Conservation (phyloP, 352 stramenopile genomes). For the Phytophthora pluvialis region DNA sequence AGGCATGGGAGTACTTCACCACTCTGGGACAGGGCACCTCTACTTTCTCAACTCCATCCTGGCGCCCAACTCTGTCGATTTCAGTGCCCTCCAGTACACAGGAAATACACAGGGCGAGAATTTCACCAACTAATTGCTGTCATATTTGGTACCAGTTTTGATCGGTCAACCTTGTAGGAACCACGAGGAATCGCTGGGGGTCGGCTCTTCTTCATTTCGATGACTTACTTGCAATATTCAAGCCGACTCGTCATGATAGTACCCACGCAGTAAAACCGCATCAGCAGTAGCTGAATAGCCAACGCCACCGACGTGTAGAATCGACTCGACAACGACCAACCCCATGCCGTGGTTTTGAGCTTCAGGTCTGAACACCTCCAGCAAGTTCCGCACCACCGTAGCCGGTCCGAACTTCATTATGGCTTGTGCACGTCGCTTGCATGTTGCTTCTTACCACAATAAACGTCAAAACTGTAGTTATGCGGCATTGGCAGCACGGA, state of each 20-base stretch:
- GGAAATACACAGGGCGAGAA: not conserved
- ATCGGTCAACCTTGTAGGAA: not conserved
- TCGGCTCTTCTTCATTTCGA: no score
- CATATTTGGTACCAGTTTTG: not conserved
- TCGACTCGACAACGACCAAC: slow-evolving; percentile 8
- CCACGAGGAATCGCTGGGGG: not conserved
- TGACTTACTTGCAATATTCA: slow-evolving; percentile 18
- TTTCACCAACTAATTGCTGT: not conserved
- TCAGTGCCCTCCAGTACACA: not conserved
- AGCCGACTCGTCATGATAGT: slow-evolving; percentile 26
- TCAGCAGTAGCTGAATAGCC: slow-evolving; percentile 13
- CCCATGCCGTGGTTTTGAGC: slow-evolving; percentile 3
- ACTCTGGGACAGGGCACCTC: not conserved
- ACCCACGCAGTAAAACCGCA: slow-evolving; percentile 20
- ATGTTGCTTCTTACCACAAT: slow-evolving; percentile 10
- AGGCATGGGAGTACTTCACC: not conserved
- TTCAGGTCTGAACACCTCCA: not conserved
- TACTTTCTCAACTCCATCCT: not conserved
- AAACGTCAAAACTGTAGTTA: slow-evolving; percentile 3
- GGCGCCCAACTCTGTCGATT: no score
- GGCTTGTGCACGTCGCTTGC: slow-evolving; percentile 2
- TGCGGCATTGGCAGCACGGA: not conserved
- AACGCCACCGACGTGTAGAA: no score
- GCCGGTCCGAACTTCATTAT: slow-evolving; percentile 7
- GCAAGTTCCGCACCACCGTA: not conserved